phyloP scores from a whole-genome alignment of 2,329 filamentous ascomycete genomes.

The Trichophyton rubrum region DNA sequence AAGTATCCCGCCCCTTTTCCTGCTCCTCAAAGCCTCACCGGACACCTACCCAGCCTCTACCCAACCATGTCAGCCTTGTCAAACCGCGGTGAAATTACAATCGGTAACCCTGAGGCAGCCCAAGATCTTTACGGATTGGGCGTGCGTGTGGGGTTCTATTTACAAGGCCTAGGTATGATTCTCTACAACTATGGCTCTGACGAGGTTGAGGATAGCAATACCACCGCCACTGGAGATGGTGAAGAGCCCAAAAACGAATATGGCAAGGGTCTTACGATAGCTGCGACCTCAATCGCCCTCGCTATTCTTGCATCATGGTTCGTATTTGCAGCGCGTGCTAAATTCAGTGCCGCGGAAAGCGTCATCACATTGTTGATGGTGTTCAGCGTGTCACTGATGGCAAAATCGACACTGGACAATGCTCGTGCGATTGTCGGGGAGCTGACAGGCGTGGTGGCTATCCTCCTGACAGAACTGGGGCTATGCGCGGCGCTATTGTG shows the following conservation, averaged over 20 bases:
- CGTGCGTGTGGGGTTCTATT: constrained; percentile 1
- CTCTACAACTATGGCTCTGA: background rate
- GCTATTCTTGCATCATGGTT: background rate
- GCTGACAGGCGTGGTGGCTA: background rate
- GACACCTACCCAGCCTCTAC: background rate
- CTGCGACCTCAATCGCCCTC: background rate
- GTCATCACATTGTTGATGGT: background rate
- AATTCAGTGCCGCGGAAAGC: background rate
- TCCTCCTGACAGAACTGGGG: background rate
- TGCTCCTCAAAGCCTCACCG: background rate
- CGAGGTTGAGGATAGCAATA: background rate
- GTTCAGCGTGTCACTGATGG: background rate
- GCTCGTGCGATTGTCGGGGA: background rate
- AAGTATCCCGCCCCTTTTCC: background rate
- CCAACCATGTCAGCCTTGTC: background rate
- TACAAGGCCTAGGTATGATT: no score
- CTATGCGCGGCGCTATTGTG: background rate
- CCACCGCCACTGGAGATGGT: background rate
- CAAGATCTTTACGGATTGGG: constrained; percentile 1
- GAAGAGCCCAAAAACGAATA: background rate
- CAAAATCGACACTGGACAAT: background rate
- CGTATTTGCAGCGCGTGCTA: background rate
- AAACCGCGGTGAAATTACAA: background rate
- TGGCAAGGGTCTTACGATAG: constrained; percentile 1
- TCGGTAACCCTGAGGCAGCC: background rate